phyloP scores from a whole-genome alignment of 1,284 basidiomycete species.

The Pulveroboletus sp. region DNA sequence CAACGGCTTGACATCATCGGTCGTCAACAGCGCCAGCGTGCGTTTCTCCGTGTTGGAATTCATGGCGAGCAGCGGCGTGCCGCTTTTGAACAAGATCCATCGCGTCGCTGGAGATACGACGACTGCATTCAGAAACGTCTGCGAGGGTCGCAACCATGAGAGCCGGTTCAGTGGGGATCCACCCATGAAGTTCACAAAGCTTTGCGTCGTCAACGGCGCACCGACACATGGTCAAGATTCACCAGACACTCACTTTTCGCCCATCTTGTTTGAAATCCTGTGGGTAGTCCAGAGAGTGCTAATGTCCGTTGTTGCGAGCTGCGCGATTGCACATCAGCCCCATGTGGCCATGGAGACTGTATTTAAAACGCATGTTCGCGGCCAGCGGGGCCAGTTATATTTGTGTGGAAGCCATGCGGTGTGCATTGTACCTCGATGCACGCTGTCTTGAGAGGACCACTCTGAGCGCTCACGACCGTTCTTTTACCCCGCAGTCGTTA shows the following conservation, averaged over 20 bases:
- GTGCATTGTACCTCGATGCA: too few relatives aligned
- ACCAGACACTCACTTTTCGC: conserved; percentile 31
- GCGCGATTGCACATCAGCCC: conserved; percentile 12
- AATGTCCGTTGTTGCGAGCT: conserved; percentile 1
- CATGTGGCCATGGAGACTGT: conserved; percentile 10
- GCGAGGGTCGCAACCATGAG: conserved; percentile 79
- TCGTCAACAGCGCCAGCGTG: conserved; percentile 54
- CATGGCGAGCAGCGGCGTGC: conserved; percentile 58
- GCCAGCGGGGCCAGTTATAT: conserved; percentile 10
- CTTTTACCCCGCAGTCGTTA: conserved; percentile 17
- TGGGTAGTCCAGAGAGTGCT: conserved; percentile 2
- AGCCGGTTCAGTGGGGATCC: conserved; percentile 86
- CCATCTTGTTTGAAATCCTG: conserved; percentile 27
- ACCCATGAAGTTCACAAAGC: conserved; percentile 35
- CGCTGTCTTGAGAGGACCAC: too few relatives aligned
- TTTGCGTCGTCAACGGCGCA: conserved; percentile 10
- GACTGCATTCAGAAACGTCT: conserved; percentile 70
- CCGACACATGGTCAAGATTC: neutral
- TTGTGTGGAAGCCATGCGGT: too few relatives aligned
- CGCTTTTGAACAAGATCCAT: conserved; percentile 77
- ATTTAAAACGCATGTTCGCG: conserved; percentile 1
- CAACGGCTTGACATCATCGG: conserved; percentile 50
- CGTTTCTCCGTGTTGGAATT: conserved; percentile 34
- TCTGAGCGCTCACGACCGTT: neutral
- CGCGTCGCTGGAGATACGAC: conserved; percentile 56